These are phyloP conservation scores for Mycena amicta DNA, from an alignment of 768 basidiomycete species.

Conservation along the genomic window DNA sequence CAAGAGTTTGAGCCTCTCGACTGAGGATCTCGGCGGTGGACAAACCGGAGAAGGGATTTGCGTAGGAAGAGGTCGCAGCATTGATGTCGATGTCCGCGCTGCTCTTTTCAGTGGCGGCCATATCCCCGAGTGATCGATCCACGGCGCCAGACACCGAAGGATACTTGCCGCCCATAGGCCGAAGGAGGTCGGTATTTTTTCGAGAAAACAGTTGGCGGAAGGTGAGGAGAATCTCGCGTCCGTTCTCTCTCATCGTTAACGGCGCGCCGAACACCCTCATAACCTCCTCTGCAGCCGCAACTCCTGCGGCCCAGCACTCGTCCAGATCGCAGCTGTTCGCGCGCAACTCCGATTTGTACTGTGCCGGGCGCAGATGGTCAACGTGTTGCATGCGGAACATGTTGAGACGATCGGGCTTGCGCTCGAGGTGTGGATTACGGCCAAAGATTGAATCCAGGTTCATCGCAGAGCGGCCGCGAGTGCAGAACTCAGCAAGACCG, in stretches of 20 bases:
- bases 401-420: constrained; percentile 6
- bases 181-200: constrained; percentile 7
- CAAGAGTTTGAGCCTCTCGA: background rate
- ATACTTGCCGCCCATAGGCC: constrained; percentile 13
- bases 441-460: constrained; percentile 10
- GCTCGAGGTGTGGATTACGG: constrained; percentile 7
- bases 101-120: background rate
- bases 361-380: constrained; percentile 12
- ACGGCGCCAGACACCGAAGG: constrained; percentile 10
- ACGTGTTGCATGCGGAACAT: constrained; percentile 6
- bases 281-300: too few relatives aligned
- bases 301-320: background rate
- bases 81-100: background rate
- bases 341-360: constrained; percentile 3
- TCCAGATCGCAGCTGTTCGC: constrained; percentile 3
- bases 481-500: constrained; percentile 2
- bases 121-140: constrained; percentile 9
- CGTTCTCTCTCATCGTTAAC: background rate
- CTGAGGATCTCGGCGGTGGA: background rate
- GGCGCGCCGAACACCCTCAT: background rate
- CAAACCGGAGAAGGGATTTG: background rate
- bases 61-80: background rate
- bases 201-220: background rate
- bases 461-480: constrained; percentile 8
- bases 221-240: background rate